Conservation (phyloP, 441 rosid species). For the Brassica balearica region DNA sequence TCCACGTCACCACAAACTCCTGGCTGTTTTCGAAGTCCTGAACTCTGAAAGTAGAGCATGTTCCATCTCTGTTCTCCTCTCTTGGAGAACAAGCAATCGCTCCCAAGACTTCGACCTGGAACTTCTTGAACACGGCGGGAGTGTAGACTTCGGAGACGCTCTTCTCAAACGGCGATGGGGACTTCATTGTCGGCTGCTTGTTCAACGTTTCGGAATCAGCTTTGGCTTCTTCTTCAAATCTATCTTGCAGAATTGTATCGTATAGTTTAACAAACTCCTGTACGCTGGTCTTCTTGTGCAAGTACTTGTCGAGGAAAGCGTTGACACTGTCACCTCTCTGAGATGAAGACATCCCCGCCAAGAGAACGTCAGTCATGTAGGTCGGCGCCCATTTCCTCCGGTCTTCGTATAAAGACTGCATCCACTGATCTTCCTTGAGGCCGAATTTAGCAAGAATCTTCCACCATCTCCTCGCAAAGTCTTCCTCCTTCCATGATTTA, state of each 20-base stretch:
- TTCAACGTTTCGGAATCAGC: slow-evolving; percentile 91
- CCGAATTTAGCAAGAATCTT: slow-evolving; percentile 72
- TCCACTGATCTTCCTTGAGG: slow-evolving; percentile 66
- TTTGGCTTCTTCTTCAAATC: slow-evolving; percentile 89
- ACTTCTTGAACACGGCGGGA: slow-evolving; percentile 81
- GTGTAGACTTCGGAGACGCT: slow-evolving; percentile 77
- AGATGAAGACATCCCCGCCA: slow-evolving; percentile 80
- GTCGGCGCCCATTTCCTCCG: slow-evolving; percentile 77
- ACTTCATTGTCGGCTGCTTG: slow-evolving; percentile 73
- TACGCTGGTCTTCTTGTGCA: slow-evolving; percentile 83
- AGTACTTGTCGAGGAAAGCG: slow-evolving; percentile 74
- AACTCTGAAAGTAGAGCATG: slow-evolving; percentile 61
- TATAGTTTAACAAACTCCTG: slow-evolving; percentile 80
- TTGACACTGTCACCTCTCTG: slow-evolving; percentile 79
- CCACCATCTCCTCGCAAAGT: slow-evolving; percentile 78
- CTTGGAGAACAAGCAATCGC: slow-evolving; percentile 90
- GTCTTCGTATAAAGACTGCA: slow-evolving; percentile 74
- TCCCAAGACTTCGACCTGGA: slow-evolving; percentile 84
- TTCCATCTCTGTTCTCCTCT: slow-evolving; percentile 75
- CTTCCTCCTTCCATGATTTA: slow-evolving; percentile 81
- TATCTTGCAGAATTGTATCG: slow-evolving; percentile 71
- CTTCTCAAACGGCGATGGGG: slow-evolving; percentile 92
- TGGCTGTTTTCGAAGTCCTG: slow-evolving; percentile 79
- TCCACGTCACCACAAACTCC: slow-evolving; percentile 74
- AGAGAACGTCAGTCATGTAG: slow-evolving; percentile 61